Evolutionary conservation across 2,329 filamentous ascomycete genomes (phyloP).

Genomic region (Daldinia sp.): DNA sequence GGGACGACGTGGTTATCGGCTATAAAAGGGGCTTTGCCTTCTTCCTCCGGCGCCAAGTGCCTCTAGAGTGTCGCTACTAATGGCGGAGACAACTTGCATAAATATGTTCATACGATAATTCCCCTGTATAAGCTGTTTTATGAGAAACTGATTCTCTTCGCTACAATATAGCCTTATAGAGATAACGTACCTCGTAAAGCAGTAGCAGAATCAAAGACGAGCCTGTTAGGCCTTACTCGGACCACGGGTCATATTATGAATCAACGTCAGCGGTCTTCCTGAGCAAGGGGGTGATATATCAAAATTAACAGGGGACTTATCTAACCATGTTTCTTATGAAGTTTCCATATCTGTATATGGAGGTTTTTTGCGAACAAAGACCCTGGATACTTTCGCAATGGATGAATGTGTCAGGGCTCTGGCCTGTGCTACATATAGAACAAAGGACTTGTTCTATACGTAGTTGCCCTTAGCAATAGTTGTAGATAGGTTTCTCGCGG

Average conservation of each 20-base stretch:
- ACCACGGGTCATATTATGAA: slow-evolving; percentile 34
- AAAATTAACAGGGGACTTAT: background rate
- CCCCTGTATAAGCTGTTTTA: too few relatives aligned
- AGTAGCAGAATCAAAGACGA: slow-evolving; percentile 34
- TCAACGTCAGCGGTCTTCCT: too few relatives aligned
- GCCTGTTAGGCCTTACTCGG: slow-evolving; percentile 32
- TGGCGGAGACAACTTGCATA: slow-evolving; percentile 36
- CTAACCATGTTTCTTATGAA: slow-evolving; percentile 31
- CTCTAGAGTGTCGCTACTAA: slow-evolving; percentile 28
- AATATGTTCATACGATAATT: slow-evolving; percentile 29
- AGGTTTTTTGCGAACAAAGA: slow-evolving; percentile 31
- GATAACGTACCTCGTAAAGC: slow-evolving; percentile 25
- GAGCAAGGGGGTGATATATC: background rate
- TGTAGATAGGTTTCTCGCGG: too few relatives aligned
- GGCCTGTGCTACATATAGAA: too few relatives aligned
- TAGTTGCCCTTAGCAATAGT: too few relatives aligned
- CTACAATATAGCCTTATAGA: too few relatives aligned
- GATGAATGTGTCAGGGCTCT: too few relatives aligned
- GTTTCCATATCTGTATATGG: slow-evolving; percentile 21
- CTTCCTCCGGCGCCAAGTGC: slow-evolving; percentile 21
- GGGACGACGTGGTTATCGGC: slow-evolving; percentile 34
- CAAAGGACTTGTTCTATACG: too few relatives aligned
- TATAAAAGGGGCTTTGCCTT: slow-evolving; percentile 3
- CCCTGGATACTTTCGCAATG: slow-evolving; percentile 29
- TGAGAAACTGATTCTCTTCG: too few relatives aligned